Conservation (phyloP, 345 rosid genomes). For the Eucalyptus erythrocorys region DNA sequence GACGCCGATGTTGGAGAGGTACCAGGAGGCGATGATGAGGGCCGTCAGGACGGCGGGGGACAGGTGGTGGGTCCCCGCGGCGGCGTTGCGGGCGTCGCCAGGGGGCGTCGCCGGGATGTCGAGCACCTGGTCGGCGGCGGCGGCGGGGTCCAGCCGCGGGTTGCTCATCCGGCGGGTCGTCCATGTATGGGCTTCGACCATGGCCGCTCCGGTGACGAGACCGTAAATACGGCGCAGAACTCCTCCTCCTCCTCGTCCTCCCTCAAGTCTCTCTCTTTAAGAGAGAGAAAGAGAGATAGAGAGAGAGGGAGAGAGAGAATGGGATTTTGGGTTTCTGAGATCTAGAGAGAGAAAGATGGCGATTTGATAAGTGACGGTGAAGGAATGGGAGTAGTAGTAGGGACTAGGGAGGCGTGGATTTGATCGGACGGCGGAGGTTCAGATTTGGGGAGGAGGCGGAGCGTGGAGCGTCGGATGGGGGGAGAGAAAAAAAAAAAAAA, state of each 20-base stretch:
- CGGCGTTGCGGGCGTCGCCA: slow-evolving; percentile 36
- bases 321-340: not conserved
- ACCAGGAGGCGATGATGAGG: slow-evolving; percentile 79
- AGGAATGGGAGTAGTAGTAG: not conserved
- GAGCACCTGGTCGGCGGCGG: slow-evolving; percentile 19
- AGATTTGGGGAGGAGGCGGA: slow-evolving; percentile 29
- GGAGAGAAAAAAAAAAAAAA: not conserved
- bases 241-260: not conserved
- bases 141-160: slow-evolving; percentile 47
- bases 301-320: not conserved
- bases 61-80: slow-evolving; percentile 16
- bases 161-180: slow-evolving; percentile 98
- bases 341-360: not conserved
- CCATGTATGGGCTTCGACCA: slow-evolving; percentile 99
- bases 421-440: slow-evolving; percentile 35
- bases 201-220: not conserved
- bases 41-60: slow-evolving; percentile 62
- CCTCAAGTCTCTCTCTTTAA: slow-evolving; percentile 1
- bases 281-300: not conserved
- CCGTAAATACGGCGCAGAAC: not conserved
- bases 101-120: slow-evolving; percentile 95
- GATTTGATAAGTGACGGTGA: not conserved
- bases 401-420: slow-evolving; percentile 15
- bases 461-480: slow-evolving; percentile 28
- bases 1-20: slow-evolving; percentile 88